Percentiles rank a stretch among this genome's conserved stretches.
Conservation (phyloP, 495 filamentous ascomycete species). For the Melanomma pulvis-pyrius region DNA sequence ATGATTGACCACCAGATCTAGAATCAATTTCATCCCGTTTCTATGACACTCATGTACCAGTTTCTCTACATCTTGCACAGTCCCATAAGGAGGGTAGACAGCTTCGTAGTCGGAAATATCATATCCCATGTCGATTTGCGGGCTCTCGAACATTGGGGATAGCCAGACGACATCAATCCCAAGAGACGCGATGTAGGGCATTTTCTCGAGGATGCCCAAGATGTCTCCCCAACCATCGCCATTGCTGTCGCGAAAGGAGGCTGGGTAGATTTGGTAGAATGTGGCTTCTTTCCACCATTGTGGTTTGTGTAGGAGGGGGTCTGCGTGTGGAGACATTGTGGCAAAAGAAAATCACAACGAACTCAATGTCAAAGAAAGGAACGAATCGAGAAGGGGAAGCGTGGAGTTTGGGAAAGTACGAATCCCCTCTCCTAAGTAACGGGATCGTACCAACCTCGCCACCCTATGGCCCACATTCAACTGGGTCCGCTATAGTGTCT, state of each 20-base stretch:
- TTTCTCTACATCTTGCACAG: slow-evolving; percentile 39
- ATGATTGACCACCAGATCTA: slow-evolving; percentile 44
- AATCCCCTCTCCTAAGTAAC: not conserved
- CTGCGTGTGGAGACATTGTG: slow-evolving; percentile 23
- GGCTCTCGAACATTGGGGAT: slow-evolving; percentile 41
- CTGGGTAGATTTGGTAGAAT: slow-evolving; percentile 47
- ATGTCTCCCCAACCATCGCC: slow-evolving; percentile 39
- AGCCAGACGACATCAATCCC: slow-evolving; percentile 46
- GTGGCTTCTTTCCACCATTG: slow-evolving; percentile 42
- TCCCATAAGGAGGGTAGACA: slow-evolving; percentile 39
- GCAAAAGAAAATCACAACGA: not conserved
- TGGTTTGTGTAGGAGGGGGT: slow-evolving; percentile 6
- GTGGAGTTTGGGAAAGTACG: not conserved
- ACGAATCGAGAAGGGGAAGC: not conserved
- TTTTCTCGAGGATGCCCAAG: slow-evolving; percentile 31
- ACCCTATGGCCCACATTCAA: not conserved
- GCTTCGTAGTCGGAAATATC: slow-evolving; percentile 45
- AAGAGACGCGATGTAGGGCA: slow-evolving; percentile 40
- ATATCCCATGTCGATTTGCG: slow-evolving; percentile 45
- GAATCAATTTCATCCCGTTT: slow-evolving; percentile 38
- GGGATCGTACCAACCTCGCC: not conserved
- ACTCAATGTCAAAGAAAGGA: not conserved
- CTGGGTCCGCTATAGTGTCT: not conserved
- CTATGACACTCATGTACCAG: slow-evolving; percentile 38
- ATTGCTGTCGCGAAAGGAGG: slow-evolving; percentile 41